Percentiles rank a stretch among this genome's conserved stretches.
Conservation (phyloP, 805 yeast species). For the Kregervanrija delftensis region DNA sequence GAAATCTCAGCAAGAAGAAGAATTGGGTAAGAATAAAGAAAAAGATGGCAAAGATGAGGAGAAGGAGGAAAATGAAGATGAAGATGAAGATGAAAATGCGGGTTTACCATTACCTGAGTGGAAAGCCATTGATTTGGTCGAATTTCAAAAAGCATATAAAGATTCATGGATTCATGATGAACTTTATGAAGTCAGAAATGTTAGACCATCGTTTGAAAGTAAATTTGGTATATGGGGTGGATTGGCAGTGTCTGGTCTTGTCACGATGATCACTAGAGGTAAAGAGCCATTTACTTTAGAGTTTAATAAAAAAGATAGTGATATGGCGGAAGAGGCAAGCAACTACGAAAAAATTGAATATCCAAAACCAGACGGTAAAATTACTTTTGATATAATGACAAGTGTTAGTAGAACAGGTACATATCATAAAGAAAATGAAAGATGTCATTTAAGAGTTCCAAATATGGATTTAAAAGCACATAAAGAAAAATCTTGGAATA, state of each 20-base stretch:
- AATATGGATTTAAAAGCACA: slow-evolving; percentile 61
- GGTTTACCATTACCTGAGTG: slow-evolving; percentile 28
- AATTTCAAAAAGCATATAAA: slow-evolving; percentile 60
- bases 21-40: slow-evolving; percentile 30
- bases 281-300: slow-evolving; percentile 81
- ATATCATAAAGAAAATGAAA: slow-evolving; percentile 90
- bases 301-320: slow-evolving; percentile 63
- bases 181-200: slow-evolving; percentile 76
- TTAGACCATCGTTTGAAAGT: slow-evolving; percentile 83
- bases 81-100: slow-evolving; percentile 33
- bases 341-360: slow-evolving; percentile 68
- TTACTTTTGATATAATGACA: slow-evolving; percentile 87
- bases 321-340: slow-evolving; percentile 60
- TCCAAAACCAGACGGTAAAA: slow-evolving; percentile 92
- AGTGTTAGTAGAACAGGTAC: slow-evolving; percentile 97
- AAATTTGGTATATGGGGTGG: slow-evolving; percentile 80
- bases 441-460: slow-evolving; percentile 72
- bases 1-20: slow-evolving; percentile 34
- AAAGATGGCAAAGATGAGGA: slow-evolving; percentile 32
- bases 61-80: slow-evolving; percentile 35
- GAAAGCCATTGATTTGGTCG: slow-evolving; percentile 42
- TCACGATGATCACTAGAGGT: slow-evolving; percentile 74
- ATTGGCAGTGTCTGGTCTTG: slow-evolving; percentile 73
- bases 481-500: slow-evolving; percentile 62
- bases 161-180: slow-evolving; percentile 85